A percentile compares a stretch with the other conserved stretches of the same genome.
Conservation (phyloP, 169 alveolate genomes). For the Plasmodium reichenowi region DNA sequence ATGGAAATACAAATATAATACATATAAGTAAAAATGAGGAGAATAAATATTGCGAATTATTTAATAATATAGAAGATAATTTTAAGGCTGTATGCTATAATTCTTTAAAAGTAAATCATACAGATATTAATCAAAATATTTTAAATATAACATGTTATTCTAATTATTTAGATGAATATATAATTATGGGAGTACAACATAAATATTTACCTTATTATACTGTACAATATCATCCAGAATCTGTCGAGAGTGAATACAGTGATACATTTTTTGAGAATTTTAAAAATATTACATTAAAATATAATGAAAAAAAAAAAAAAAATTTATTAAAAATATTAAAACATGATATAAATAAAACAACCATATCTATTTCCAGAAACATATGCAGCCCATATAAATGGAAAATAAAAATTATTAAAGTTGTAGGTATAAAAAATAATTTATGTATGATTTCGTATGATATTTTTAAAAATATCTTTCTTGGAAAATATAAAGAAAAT, state of each 20-base stretch:
- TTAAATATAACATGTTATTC: slow-evolving; percentile 49
- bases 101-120: slow-evolving; percentile 41
- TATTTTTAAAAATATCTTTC: slow-evolving; percentile 22
- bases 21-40: slow-evolving; percentile 20
- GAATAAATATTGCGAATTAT: slow-evolving; percentile 13
- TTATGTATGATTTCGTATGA: slow-evolving; percentile 16
- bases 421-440: slow-evolving; percentile 9
- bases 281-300: slow-evolving; percentile 33
- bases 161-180: slow-evolving; percentile 23
- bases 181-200: slow-evolving; percentile 81
- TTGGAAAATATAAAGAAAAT: neutral
- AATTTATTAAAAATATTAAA: neutral
- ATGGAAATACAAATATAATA: slow-evolving; percentile 46
- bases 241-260: slow-evolving; percentile 78
- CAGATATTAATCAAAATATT: neutral
- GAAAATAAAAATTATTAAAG: slow-evolving; percentile 28
- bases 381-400: neutral
- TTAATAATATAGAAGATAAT: slow-evolving; percentile 23
- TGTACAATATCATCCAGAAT: slow-evolving; percentile 84
- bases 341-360: neutral
- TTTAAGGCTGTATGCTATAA: slow-evolving; percentile 45
- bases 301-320: neutral
- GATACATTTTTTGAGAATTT: slow-evolving; percentile 29
- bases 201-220: slow-evolving; percentile 75
- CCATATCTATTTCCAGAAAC: neutral